Base-by-base conservation (phyloP, 1,284 basidiomycete species). In the Omphalotus olearius region DNA sequence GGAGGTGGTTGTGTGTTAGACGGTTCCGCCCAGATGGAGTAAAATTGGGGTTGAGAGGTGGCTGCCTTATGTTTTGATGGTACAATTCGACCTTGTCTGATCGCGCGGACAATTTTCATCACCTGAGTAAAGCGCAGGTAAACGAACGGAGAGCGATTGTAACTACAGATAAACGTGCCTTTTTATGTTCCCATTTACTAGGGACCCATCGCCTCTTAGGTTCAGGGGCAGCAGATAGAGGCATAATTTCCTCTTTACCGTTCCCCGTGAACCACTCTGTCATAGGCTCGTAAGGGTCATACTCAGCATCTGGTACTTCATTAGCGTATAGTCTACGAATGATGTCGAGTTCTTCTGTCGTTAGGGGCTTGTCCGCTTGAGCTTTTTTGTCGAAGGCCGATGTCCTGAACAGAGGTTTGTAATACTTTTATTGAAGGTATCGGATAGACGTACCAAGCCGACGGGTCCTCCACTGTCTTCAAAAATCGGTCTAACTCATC, bases 171-270 rank as follows among this genome's bases (percentile, higher is more conserved):
- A n/a, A 3, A 53, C 69, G 54, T 61, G 90, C 93, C 82, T 99
- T 99, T 79, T 98, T 88, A 73, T 98, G 98, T 73, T 99, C 97
- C 97, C 97, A 99, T 77, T 97, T 99, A 73, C 92, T 96, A 11
- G 96, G 93, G 5, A 98, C 83, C 83, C 96, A 99, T 50, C 97
- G 82, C 48, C 93, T 82, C 72, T 99, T 99, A 17, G 97, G 97
- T 68, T 99, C 95, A 1, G 95, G 93, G 14, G 91, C 89, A 37
- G 83, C 85, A 26, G 88, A 91, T 16, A 99, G 72, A 25, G 97
- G 96, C 88, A 93, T 98, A 39, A 88, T 72, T 71, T 95, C 91
- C 65, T 97, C 91, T 66, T 92, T 93, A 30, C 93, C 94, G 68
- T 94, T 88, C 7, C 93, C 93, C 6, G 97, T 98, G 68, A 98